These are phyloP conservation scores for Pulchroboletus neoregius DNA, from an alignment of 1,284 basidiomycete genomes.

Conservation along the genomic window DNA sequence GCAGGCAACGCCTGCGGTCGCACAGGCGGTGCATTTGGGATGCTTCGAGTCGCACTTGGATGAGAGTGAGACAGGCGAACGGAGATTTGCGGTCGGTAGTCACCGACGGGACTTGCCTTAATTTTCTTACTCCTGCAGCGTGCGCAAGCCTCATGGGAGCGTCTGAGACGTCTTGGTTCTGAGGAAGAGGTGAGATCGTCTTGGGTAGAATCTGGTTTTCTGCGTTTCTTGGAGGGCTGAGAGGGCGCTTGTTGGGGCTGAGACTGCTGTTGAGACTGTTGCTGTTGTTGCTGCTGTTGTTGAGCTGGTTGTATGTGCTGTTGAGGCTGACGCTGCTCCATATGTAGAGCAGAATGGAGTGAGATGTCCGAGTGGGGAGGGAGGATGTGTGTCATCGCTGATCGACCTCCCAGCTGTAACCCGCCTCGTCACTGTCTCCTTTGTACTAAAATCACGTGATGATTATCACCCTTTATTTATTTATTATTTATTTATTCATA, in stretches of 20 bases:
- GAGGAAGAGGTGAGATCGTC: constrained; percentile 52
- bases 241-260: constrained; percentile 36
- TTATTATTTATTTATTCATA: constrained; percentile 2
- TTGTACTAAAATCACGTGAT: constrained; percentile 30
- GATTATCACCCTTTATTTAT: constrained; percentile 1
- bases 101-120: constrained; percentile 85
- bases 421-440: constrained; percentile 16
- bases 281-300: constrained; percentile 35
- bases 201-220: constrained; percentile 49
- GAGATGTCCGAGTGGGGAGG: constrained; percentile 47
- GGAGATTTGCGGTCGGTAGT: constrained; percentile 80
- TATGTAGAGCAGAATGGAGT: constrained; percentile 59
- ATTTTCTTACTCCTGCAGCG: constrained; percentile 89
- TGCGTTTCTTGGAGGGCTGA: constrained; percentile 50
- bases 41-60: constrained; percentile 82
- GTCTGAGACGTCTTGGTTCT: constrained; percentile 72
- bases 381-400: constrained; percentile 45
- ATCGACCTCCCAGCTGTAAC: constrained; percentile 21
- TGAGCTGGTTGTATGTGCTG: constrained; percentile 30
- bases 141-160: constrained; percentile 84
- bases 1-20: constrained; percentile 69
- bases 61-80: constrained; percentile 34
- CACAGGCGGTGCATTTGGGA: constrained; percentile 76
- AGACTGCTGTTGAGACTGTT: constrained; percentile 20
- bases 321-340: constrained; percentile 55